Evolutionary conservation across 495 filamentous ascomycete genomes (phyloP), one percentile per base, ranked within the genome.

Genomic region (Annulohypoxylon nitens): DNA sequence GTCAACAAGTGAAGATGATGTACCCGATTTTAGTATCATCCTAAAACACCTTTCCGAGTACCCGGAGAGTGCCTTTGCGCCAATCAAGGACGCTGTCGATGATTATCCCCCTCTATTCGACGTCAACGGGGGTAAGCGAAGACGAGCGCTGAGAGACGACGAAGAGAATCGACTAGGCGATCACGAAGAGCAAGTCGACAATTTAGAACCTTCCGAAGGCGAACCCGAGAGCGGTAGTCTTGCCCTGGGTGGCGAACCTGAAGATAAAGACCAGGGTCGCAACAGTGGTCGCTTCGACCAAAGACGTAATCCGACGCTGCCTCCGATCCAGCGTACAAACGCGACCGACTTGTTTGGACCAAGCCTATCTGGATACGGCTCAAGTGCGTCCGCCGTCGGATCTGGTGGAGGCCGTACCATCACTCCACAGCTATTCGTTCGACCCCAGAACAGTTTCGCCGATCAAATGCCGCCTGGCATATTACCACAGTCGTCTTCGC

Each of bases 241-340:
- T 37, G 93, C 95, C 61, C 86, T 98, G 16, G 95, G 95, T 61
- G 95, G 95, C 8, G 94, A 97, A 74, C 94, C 94, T 0, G 95
- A 98, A 74, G 93, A 93, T 72, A 86, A 87, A 66, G 88, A 88
- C 11, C 83, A 80, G 47, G 76, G 75, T 50, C 87, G 86, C 45
- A 86, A 88, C 51, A 73, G 81, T 25, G 85, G 89, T 68, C 85
- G 86, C 11, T 86, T 81, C 34, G 82, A 87, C 48, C 80, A 82
- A 18, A 82, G 82, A 73, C 81, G 85, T 47, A 75, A 83, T 53
- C 87, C 87, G 45, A 88, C 93, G 25, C 93, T 93, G 74, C 90
- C 91, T 0, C 92, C 94, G 8, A 92, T 92, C 33, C 91, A 93
- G 61, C 88, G 92, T 75, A 83, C 82, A 41, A 87, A 84, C 14